Evolutionary conservation across 345 rosid species (phyloP), one percentile per base, ranked within the genome.

Genomic region (Sisymbrium altissimum): DNA sequence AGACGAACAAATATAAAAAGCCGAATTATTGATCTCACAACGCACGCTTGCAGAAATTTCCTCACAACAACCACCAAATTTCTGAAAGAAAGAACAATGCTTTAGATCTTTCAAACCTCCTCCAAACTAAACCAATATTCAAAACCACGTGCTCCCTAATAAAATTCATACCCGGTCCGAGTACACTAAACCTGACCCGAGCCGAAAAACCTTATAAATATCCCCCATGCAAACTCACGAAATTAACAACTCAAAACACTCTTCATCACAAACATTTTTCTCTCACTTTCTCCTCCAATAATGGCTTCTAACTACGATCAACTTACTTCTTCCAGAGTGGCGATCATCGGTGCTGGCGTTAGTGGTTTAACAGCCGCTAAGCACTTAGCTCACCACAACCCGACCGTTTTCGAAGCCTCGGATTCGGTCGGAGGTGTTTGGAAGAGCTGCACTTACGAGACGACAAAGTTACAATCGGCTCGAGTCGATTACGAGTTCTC

Each of bases 401-500:
- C 97, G 0, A 68, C 85, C 3, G 81, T 93, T 11, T 89, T 93
- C 21, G 98, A 93, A 86, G 94, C 96, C 54, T 80, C 84, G 12
- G 88, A 83, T 68, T 86, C 86, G 1, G 59, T 93, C 14, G 98
- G 98, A 45, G 98, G 98, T 12, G 92, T 93, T n/a, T 91, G 98
- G 98, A 87, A 72, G 57, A 86, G 85, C 50, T 91, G 97, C 72
- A 84, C 91, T 44, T 93, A 85, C 71, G 45, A 55, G 9, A 89
- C 98, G 0, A 93, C 98, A 39, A 91, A 86, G 62, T 91, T 93
- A 57, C 98, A 93, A 62, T 88, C 97, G 21, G 53, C 80, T 32
- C 90, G 95, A 62, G 60, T 48, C 9, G 87, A 81, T 72, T 93
- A 91, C 33, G 96, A 93, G 81, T 93, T 91, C 83, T 76, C 92